A percentile compares a stretch with the other conserved stretches of the same genome.
These are phyloP conservation scores for Cladochytrium replicatum DNA, from an alignment of 192 early-diverging fungal genomes.

Conservation along the genomic window DNA sequence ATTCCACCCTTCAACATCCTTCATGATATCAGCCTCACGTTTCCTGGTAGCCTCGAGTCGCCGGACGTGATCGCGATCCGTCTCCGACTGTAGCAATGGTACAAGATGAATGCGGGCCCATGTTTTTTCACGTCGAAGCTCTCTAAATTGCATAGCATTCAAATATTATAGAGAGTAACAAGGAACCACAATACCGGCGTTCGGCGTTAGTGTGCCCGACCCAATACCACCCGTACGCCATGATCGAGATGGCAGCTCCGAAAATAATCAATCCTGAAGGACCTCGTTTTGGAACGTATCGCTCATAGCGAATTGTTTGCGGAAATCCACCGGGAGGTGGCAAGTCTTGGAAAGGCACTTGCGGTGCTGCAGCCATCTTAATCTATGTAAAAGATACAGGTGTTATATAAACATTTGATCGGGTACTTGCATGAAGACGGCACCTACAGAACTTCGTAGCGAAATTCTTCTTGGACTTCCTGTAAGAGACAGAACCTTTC, in stretches of 20 bases:
- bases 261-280: slow-evolving; percentile 84
- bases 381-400: too few relatives aligned
- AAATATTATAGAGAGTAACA: neutral
- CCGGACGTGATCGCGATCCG: slow-evolving; percentile 81
- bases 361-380: too few relatives aligned
- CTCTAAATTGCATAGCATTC: slow-evolving; percentile 38
- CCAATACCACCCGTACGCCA: slow-evolving; percentile 75
- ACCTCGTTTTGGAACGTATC: slow-evolving; percentile 78
- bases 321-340: slow-evolving; percentile 74
- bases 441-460: too few relatives aligned
- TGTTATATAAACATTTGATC: too few relatives aligned
- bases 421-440: too few relatives aligned
- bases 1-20: slow-evolving; percentile 46
- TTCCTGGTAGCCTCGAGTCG: slow-evolving; percentile 60
- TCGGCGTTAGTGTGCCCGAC: slow-evolving; percentile 54
- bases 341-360: slow-evolving; percentile 72
- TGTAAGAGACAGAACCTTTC: too few relatives aligned
- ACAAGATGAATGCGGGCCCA: slow-evolving; percentile 90
- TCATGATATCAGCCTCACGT: slow-evolving; percentile 80
- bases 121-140: slow-evolving; percentile 81
- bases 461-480: too few relatives aligned
- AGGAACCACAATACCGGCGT: slow-evolving; percentile 63
- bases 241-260: slow-evolving; percentile 57
- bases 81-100: slow-evolving; percentile 86
- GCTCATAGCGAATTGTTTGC: slow-evolving; percentile 71